phyloP scores from a whole-genome alignment of 129 eudicot genomes.

The Flaveria robusta region DNA sequence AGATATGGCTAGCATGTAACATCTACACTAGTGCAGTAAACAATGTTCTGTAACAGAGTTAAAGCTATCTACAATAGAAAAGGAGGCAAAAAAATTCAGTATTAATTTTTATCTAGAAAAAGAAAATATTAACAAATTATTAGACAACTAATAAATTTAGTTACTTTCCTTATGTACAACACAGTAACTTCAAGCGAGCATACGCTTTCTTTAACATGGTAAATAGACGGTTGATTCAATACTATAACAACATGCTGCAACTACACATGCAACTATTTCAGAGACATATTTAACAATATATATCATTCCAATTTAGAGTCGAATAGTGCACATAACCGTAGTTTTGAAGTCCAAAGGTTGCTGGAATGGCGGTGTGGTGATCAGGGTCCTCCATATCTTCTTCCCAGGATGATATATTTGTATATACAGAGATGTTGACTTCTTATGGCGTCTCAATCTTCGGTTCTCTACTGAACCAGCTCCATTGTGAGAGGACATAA shows the following conservation, averaged over 20 bases:
- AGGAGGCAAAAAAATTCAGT: too few species aligned
- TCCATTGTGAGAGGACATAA: conserved; percentile 50
- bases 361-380: conserved; percentile 67
- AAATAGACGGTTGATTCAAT: background rate
- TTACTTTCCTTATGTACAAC: background rate
- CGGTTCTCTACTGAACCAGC: conserved; percentile 47
- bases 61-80: too few species aligned
- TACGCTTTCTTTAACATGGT: background rate
- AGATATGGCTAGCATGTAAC: too few species aligned
- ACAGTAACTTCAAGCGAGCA: background rate
- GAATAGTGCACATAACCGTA: conserved; percentile 75
- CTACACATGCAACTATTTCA: conserved; percentile 7
- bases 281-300: background rate
- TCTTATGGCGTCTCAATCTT: conserved; percentile 62
- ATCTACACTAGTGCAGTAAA: too few species aligned
- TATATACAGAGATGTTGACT: conserved; percentile 52
- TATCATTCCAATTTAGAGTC: conserved; percentile 46
- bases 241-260: background rate
- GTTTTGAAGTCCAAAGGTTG: conserved; percentile 71
- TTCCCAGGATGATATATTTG: conserved; percentile 74
- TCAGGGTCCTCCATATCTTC: conserved; percentile 70
- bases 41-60: too few species aligned
- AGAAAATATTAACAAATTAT: background rate
- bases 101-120: background rate
- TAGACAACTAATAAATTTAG: background rate